Evolutionary conservation across 257 asterid genomes (phyloP).

Genomic region (Forsythia viridissima): DNA sequence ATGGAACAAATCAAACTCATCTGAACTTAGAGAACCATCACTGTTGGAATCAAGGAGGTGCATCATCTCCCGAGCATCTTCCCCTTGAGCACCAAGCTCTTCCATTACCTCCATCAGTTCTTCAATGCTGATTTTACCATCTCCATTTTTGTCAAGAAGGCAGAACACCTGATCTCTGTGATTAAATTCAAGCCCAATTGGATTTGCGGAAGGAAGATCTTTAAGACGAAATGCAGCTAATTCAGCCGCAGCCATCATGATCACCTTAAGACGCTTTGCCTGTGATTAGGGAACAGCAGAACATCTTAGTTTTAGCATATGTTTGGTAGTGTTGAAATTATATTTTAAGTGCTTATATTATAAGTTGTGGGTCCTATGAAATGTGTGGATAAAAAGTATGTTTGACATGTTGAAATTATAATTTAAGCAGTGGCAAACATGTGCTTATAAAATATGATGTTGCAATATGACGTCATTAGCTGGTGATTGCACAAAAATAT

Average conservation of each 20-base stretch:
- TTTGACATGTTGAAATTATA: too few species aligned
- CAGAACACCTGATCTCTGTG: conserved; percentile 60
- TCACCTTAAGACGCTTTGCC: conserved; percentile 89
- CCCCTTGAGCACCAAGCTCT: conserved; percentile 92
- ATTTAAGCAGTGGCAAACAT: too few species aligned
- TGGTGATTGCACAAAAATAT: neutral
- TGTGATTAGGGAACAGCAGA: conserved; percentile 32
- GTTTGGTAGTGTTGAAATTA: too few species aligned
- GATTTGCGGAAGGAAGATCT: conserved; percentile 70
- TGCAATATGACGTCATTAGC: neutral
- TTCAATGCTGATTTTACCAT: conserved; percentile 88
- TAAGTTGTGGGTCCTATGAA: too few species aligned
- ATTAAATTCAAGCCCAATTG: conserved; percentile 50
- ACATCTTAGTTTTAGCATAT: conserved; percentile 26
- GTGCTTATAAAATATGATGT: too few species aligned
- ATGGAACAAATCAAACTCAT: conserved; percentile 82
- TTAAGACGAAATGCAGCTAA: conserved; percentile 81
- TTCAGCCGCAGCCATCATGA: conserved; percentile 98
- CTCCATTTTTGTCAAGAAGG: conserved; percentile 94
- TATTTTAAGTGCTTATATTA: too few species aligned
- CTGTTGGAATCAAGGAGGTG: conserved; percentile 78
- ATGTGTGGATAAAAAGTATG: too few species aligned
- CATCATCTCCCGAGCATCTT: conserved; percentile 98
- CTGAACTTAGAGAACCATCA: conserved; percentile 92
- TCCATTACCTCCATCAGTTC: conserved; percentile 98